Evolutionary conservation across 2,329 filamentous ascomycete genomes (phyloP).

Genomic region (Sporothrix schenckii): DNA sequence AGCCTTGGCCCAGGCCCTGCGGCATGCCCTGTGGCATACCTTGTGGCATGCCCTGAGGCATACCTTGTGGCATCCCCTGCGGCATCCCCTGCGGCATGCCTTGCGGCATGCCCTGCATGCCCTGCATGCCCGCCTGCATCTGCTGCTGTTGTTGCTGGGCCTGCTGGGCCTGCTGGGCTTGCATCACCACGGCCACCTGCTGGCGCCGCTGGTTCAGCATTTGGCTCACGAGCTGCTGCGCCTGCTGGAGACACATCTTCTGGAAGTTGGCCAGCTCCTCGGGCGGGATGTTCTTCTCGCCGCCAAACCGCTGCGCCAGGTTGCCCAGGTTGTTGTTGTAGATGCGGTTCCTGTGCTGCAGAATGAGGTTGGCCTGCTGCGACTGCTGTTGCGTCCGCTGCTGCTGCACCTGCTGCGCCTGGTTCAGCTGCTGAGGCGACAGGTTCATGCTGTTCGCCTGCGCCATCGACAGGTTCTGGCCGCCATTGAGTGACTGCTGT

Average conservation of each 20-base stretch:
- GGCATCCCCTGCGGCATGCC: slow-evolving; percentile 22
- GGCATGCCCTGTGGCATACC: slow-evolving; percentile 29
- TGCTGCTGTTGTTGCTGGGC: slow-evolving; percentile 33
- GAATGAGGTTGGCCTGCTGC: slow-evolving; percentile 37
- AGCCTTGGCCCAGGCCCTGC: slow-evolving; percentile 32
- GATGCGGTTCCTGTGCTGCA: slow-evolving; percentile 40
- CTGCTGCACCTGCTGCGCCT: slow-evolving; percentile 39
- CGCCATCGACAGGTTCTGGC: slow-evolving; percentile 38
- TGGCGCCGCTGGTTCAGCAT: slow-evolving; percentile 40
- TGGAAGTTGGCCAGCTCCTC: slow-evolving; percentile 53
- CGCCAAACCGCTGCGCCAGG: slow-evolving; percentile 47
- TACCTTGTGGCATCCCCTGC: slow-evolving; percentile 23
- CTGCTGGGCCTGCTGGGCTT: slow-evolving; percentile 32
- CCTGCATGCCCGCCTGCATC: slow-evolving; percentile 28
- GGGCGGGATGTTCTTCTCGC: slow-evolving; percentile 50
- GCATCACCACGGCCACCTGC: slow-evolving; percentile 34
- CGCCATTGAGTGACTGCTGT: slow-evolving; percentile 35
- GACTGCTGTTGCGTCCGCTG: slow-evolving; percentile 39
- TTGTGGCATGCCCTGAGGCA: slow-evolving; percentile 29
- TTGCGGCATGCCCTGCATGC: slow-evolving; percentile 30
- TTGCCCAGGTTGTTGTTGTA: slow-evolving; percentile 47
- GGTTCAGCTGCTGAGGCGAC: slow-evolving; percentile 40
- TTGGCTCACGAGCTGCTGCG: slow-evolving; percentile 19
- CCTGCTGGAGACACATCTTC: slow-evolving; percentile 43
- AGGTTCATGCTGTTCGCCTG: slow-evolving; percentile 40